These are phyloP conservation scores for Paulownia fortunei DNA, from an alignment of 257 asterid genomes.

Conservation along the genomic window DNA sequence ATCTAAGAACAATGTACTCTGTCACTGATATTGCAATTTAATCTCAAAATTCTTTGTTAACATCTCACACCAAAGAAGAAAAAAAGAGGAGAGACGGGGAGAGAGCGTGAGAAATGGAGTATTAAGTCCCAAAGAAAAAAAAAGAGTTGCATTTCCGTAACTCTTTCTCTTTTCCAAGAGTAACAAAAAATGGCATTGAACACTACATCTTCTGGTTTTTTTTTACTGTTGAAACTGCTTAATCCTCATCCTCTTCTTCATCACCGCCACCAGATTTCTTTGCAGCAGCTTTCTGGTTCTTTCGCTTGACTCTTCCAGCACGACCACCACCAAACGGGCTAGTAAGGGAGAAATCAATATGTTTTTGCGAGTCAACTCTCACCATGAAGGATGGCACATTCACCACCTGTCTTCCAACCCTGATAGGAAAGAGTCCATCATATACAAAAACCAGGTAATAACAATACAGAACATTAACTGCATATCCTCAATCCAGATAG, in stretches of 20 bases:
- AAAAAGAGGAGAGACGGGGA: too few relatives aligned
- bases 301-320: slow-evolving; percentile 51
- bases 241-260: slow-evolving; percentile 49
- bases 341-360: slow-evolving; percentile 50
- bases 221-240: slow-evolving; percentile 17
- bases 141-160: too few relatives aligned
- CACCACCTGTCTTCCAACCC: slow-evolving; percentile 58
- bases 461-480: neutral
- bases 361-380: slow-evolving; percentile 53
- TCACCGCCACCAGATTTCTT: too few relatives aligned
- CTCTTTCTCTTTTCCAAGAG: neutral
- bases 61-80: neutral
- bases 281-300: slow-evolving; percentile 51
- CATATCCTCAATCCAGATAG: neutral
- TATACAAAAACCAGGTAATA: neutral
- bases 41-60: neutral
- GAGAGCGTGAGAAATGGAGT: too few relatives aligned
- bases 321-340: slow-evolving; percentile 59
- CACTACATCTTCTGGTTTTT: neutral
- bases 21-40: neutral
- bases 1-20: neutral
- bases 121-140: neutral
- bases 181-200: neutral
- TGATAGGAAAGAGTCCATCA: neutral
- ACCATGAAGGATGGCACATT: slow-evolving; percentile 57